Conservation (phyloP, 352 stramenopile genomes). For the Phytophthora sojae region DNA sequence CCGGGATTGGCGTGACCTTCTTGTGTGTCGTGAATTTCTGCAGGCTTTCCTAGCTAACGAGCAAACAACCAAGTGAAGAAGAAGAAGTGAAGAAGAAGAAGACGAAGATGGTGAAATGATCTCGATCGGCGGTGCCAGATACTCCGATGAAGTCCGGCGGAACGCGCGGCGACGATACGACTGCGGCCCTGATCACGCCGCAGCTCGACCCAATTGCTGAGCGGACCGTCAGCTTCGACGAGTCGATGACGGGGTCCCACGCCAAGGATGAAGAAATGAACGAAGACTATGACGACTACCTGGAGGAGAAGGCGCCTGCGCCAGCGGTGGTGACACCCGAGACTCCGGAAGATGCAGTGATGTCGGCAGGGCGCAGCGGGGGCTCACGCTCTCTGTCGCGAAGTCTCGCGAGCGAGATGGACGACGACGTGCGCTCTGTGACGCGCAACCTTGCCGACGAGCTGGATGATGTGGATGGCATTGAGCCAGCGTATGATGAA, state of each 20-base stretch:
- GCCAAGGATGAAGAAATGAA: constrained; percentile 6
- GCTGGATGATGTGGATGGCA: neutral
- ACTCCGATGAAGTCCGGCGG: constrained; percentile 7
- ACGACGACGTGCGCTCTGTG: neutral
- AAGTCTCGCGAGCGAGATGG: neutral
- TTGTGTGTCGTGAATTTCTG: neutral
- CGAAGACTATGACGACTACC: neutral
- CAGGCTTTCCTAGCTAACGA: neutral
- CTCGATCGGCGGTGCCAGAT: constrained; percentile 8
- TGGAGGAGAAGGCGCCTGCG: constrained; percentile 2
- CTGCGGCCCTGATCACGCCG: neutral
- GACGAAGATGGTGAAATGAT: constrained; percentile 9
- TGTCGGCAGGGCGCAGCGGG: neutral
- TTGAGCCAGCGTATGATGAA: neutral
- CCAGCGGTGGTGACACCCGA: neutral
- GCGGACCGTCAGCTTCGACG: neutral
- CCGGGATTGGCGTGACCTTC: neutral
- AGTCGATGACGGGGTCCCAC: neutral
- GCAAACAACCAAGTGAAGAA: neutral
- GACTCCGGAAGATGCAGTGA: constrained; percentile 1
- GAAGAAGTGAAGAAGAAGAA: constrained; percentile 2
- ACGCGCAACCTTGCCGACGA: neutral
- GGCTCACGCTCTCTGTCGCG: neutral
- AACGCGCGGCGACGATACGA: neutral
- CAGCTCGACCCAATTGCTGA: neutral